Evolutionary conservation across 495 filamentous ascomycete species (phyloP).

Genomic region (Aspergillus funiculosus): DNA sequence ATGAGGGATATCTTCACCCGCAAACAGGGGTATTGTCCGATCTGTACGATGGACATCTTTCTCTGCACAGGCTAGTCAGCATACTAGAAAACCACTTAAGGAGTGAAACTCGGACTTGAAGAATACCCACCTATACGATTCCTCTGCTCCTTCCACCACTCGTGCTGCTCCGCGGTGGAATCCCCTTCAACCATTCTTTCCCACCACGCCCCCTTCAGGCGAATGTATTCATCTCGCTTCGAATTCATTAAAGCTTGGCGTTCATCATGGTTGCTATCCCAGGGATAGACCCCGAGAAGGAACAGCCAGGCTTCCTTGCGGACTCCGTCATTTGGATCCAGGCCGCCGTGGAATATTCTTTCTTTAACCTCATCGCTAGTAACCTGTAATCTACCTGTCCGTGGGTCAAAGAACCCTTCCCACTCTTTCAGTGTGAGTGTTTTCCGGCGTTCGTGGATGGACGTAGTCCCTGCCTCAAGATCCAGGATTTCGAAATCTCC

Average conservation of each 20-base stretch:
- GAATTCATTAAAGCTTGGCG: slow-evolving; percentile 74
- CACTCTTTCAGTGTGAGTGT: slow-evolving; percentile 78
- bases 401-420: slow-evolving; percentile 74
- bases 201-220: slow-evolving; percentile 95
- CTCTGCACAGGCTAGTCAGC: slow-evolving; percentile 49
- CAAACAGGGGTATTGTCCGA: slow-evolving; percentile 84
- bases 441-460: slow-evolving; percentile 66
- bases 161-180: slow-evolving; percentile 67
- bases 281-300: slow-evolving; percentile 82
- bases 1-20: slow-evolving; percentile 96
- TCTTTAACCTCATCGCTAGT: slow-evolving; percentile 93
- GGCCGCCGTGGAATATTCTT: slow-evolving; percentile 88
- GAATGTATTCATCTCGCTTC: slow-evolving; percentile 86
- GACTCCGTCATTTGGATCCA: slow-evolving; percentile 83
- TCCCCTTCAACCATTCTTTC: slow-evolving; percentile 80
- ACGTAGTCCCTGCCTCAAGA: slow-evolving; percentile 63
- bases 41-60: slow-evolving; percentile 98
- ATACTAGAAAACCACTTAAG: slow-evolving; percentile 3
- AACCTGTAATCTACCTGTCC: slow-evolving; percentile 64
- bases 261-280: slow-evolving; percentile 80
- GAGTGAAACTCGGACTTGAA: not conserved
- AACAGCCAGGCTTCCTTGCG: slow-evolving; percentile 97
- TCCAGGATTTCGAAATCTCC: slow-evolving; percentile 95
- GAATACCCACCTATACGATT: slow-evolving; percentile 68
- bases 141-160: slow-evolving; percentile 95